phyloP scores from a whole-genome alignment of 2,329 filamentous ascomycete genomes.

The Fusarium pilosicola region DNA sequence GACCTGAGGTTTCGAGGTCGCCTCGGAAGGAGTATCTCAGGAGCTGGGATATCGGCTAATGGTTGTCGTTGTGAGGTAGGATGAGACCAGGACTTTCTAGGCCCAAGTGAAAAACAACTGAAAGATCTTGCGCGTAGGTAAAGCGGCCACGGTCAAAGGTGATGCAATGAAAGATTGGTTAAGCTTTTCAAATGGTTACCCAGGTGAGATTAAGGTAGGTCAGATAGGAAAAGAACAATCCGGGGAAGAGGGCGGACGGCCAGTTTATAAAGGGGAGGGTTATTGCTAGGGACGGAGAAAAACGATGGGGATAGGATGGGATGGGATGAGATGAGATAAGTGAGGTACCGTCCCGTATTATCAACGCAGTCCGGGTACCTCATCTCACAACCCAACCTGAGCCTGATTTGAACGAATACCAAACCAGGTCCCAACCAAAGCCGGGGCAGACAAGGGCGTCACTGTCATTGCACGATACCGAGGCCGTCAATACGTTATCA shows the following conservation, averaged over 20 bases:
- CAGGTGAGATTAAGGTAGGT: not conserved
- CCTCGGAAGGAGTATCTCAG: not conserved
- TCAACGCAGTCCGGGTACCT: slow-evolving; percentile 9
- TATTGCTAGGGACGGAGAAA: not conserved
- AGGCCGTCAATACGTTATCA: slow-evolving; percentile 8
- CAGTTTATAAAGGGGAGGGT: slow-evolving; percentile 23
- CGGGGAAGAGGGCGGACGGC: slow-evolving; percentile 25
- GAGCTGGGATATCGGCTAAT: not conserved
- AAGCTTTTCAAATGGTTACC: not conserved
- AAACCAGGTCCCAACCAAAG: slow-evolving; percentile 17
- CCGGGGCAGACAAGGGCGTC: slow-evolving; percentile 35
- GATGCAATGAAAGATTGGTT: slow-evolving; percentile 1
- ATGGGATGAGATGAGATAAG: slow-evolving; percentile 19
- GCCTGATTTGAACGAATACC: slow-evolving; percentile 17
- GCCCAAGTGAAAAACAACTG: slow-evolving; percentile 18
- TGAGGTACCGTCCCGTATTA: slow-evolving; percentile 16
- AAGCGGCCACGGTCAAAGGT: not conserved
- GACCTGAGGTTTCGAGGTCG: slow-evolving; percentile 2
- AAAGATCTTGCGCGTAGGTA: not conserved
- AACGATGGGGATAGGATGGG: slow-evolving; percentile 14
- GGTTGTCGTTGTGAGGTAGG: not conserved
- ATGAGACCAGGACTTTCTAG: not conserved
- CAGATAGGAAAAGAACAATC: not conserved
- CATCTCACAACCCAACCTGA: slow-evolving; percentile 26
- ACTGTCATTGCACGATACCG: slow-evolving; percentile 24